Base-by-base conservation (phyloP, 2,329 filamentous ascomycete genomes). In the Trichoderma sp. region DNA sequence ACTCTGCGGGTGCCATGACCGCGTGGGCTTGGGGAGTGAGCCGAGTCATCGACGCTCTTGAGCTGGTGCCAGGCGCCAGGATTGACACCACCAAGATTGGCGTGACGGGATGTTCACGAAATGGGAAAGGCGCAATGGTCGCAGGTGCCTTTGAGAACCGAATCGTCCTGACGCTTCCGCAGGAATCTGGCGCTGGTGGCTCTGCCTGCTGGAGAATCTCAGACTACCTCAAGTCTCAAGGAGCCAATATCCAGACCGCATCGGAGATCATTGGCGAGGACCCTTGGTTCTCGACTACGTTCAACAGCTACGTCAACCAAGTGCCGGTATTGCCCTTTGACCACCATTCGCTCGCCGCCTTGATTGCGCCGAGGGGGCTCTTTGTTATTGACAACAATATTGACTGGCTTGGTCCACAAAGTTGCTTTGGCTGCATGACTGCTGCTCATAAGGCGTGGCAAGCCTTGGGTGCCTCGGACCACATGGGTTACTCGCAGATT, bases 1-100 rank as follows among this genome's bases (percentile, higher is more conserved):
- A 62, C 34, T 50, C 59, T 1, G 59, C 48, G 9, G 59, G 59
- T 5, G 59, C 59, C 4, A 45, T 54, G 59, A 62, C 59, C 21
- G 59, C 59, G 2, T 62, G 59, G 59, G 59, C 59, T 14, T 62
- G 59, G 59, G 59, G 59, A n/a, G 59, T 62, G 5, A 62, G 59
- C n/a, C 59, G 59, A 3, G 59, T 62, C 6, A 62, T 62, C 34
- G 59, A 62, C 12, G 59, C 59, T n/a, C 59, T 62, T 21, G 39
- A 54, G 19, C 41, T 44, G n/a, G 19, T 34, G 1, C 43, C 59
- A 14, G 24, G 24, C 3, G 48, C 59, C 17, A 62, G 39, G 7
- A 54, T 62, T 19, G 48, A 62, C 34, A 54, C 59, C n/a, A 62
- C 48, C 14, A 62, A 6, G 26, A 52, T 62, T 39, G 59, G 59